Base-by-base conservation (phyloP, 257 asterid genomes). In the Gynochthodes officinalis region DNA sequence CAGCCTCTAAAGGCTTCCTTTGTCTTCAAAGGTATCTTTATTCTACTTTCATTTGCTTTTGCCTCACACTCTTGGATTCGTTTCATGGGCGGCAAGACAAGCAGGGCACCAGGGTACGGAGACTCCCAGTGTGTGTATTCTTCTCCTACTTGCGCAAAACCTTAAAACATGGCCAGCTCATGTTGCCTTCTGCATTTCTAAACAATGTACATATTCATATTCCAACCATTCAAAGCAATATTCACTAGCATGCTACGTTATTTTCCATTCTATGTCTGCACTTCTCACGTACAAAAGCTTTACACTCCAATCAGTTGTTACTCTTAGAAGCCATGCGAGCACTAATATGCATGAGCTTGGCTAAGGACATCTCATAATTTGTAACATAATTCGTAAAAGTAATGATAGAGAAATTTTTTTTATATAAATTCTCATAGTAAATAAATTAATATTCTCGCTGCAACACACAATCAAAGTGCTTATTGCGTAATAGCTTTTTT, bases 31-130 rank as follows among this genome's bases (percentile, higher is more conserved):
- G 76, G 60, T 60, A 7, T 67, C 80, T 78, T 82, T 79, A 69
- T 64, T 46, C 76, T 79, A 70, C 70, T 78, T 69, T 67, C 28
- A n/a, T 44, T 57, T 59, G 37, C 53, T 70, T 78, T 71, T 67
- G 70, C 19, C 67, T 64, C 62, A 28, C 46, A 61, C 48, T 37
- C 61, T 37, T 63, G 64, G 88, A 92, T 92, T 84, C 98, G 73
- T 87, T 90, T 73, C 97, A 80, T 81, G 61, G 84, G 79, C 35
- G 81, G 77, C 88, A 90, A 84, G 95, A 76, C 84, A 85, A 83
- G 93, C 42, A 83, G 76, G 55, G 82, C 73, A 77, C 53, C 61
- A 35, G 7, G 14, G 5, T 13, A 39, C 32, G 9, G 49, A 10
- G 30, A 39, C 14, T 6, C 7, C 48, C 5, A 4, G 64, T 58